phyloP scores from a whole-genome alignment of 2,329 filamentous ascomycete species.

The Monosporascus sp. region DNA sequence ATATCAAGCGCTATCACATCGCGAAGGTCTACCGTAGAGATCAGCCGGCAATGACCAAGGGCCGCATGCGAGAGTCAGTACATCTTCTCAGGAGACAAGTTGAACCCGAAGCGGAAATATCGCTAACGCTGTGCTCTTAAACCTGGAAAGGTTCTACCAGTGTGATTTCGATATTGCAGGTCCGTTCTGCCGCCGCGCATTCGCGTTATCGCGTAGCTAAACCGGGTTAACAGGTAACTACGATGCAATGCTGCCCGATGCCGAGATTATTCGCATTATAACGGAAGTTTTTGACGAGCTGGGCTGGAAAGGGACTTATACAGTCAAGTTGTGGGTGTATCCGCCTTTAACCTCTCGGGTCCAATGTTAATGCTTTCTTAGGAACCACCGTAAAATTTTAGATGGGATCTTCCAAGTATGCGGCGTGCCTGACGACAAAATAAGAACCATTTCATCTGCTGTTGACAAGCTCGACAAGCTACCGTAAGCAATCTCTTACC shows the following conservation, averaged over 20 bases:
- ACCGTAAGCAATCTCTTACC: slow-evolving; percentile 29
- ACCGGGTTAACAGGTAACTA: slow-evolving; percentile 39
- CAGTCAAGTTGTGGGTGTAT: slow-evolving; percentile 56
- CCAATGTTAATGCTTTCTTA: not conserved
- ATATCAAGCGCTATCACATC: slow-evolving; percentile 73
- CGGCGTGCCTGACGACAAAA: slow-evolving; percentile 68
- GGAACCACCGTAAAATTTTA: slow-evolving; percentile 72
- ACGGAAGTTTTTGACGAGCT: slow-evolving; percentile 68
- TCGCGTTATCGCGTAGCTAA: not conserved
- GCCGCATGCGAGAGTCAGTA: slow-evolving; percentile 60
- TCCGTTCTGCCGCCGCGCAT: not conserved
- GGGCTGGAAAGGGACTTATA: slow-evolving; percentile 62
- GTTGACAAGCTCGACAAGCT: slow-evolving; percentile 77
- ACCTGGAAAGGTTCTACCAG: slow-evolving; percentile 56
- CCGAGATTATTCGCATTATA: slow-evolving; percentile 65
- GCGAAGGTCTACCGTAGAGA: slow-evolving; percentile 76
- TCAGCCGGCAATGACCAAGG: slow-evolving; percentile 72
- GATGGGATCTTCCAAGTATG: slow-evolving; percentile 76
- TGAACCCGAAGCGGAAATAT: too few species aligned
- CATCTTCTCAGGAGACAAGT: not conserved
- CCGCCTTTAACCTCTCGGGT: not conserved
- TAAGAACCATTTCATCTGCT: slow-evolving; percentile 68
- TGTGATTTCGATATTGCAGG: slow-evolving; percentile 75
- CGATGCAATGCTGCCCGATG: slow-evolving; percentile 71
- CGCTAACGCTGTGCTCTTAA: not conserved